Base-by-base conservation (phyloP, 768 basidiomycete genomes). In the Lactarius sanguifluus region DNA sequence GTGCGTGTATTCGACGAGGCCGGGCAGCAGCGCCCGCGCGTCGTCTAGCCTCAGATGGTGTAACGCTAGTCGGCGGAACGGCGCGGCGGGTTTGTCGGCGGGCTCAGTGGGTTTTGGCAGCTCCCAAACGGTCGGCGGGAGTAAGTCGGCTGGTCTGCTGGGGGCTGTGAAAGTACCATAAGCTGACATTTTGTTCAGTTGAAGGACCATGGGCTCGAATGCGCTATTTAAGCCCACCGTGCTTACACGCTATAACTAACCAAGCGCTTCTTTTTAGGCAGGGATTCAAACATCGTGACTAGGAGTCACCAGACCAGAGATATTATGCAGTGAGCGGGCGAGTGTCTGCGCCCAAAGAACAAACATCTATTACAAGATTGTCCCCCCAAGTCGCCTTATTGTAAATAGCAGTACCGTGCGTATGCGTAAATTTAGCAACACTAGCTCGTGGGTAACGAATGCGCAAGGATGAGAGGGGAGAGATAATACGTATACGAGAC, bases 401-500 rank as follows among this genome's bases (percentile, higher is more conserved):
- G 30, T 16, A 23, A 62, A 63, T 67, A 63, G 50, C 30, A 54
- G 56, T 62, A 62, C 45, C 56, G 57, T 59, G 38, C 28, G 57
- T 62, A 62, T 57, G 54, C 57, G 55, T 32, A 61, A 41, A 41
- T 57, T 62, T 59, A 61, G 56, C 23, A 54, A 65, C 59, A 66
- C 43, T 34, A 41, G 30, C 20, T 60, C 32, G 40, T 38, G 34
- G 28, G 54, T 64, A 66, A 59, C 15, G 23, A 38, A 38, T 58
- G 58, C 55, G 64, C 41, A 56, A 36, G 61, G 60, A 57, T 64
- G 71, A 58, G 54, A 45, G 25, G 57, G 32, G 66, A 71, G 72
- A 73, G 77, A 18, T 89, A 89, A 77, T 93, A 94, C 1, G 90
- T 89, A 50, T 87, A 88, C 88, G 90, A 86, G 52, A 23, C 40